Evolutionary conservation across 306 rosid genomes (phyloP), one percentile per base, ranked within the genome.

Genomic region (Pyrus bretschneideri): DNA sequence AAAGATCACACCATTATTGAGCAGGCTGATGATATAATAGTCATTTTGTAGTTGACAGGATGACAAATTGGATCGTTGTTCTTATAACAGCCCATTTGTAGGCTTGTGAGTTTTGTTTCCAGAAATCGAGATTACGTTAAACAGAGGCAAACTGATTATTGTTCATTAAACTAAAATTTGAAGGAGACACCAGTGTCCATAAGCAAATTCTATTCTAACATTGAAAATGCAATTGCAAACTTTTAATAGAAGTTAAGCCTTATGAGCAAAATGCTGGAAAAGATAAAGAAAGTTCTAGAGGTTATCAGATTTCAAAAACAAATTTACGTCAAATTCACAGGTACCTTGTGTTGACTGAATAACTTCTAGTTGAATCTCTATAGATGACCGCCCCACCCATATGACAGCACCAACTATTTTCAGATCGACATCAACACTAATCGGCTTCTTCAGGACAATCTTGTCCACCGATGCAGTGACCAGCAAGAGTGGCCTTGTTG

Each of bases 401-500:
- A 95, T 85, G 76, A 95, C 96, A 77, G 95, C 83, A 83, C 98
- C 98, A 81, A 87, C 91, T 62, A 95, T 89, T 40, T 83, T 89
- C 82, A 95, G 87, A 83, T 95, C 98, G 70, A 62, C 78, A 85
- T 84, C 78, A 69, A 92, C 99, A 85, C 96, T 89, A 70, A 95
- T 89, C 1, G 99, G 87, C 81, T 88, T 95, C 89, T 92, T 92
- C 72, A 95, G 76, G 10, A 92, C 89, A 82, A 95, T 95, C 88
- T 87, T 95, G 81, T 95, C 98, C 18, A 95, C 97, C 40, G 98
- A 90, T 66, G 98, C 97, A 66, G 97, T 95, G 70, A 95, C 93
- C 63, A 95, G 79, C 80, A 92, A 77, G 80, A 90, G 94, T 30
- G 97, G 98, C 85, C 98, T 87, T 35, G 97, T 95, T 40, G 91